phyloP scores from a whole-genome alignment of 192 early-diverging fungal species.

The Coemansia umbellata region DNA sequence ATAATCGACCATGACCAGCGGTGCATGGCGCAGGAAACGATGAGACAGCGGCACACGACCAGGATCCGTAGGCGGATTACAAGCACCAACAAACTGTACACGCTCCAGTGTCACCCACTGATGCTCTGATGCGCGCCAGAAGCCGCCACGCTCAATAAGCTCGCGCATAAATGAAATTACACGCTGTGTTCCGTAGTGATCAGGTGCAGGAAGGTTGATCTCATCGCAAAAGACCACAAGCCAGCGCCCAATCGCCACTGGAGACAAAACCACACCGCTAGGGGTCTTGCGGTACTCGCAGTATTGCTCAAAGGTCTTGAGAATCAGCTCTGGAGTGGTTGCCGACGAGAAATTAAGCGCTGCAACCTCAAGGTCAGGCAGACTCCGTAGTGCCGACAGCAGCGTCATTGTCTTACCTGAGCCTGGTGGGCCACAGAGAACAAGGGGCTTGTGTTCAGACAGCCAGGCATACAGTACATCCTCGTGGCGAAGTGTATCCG shows the following conservation, averaged over 20 bases:
- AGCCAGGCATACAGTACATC: conserved; percentile 93
- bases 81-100: conserved; percentile 99
- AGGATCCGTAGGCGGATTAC: conserved; percentile 99
- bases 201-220: conserved; percentile 94
- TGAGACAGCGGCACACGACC: conserved; percentile 94
- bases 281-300: conserved; percentile 98
- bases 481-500: conserved; percentile 98
- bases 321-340: conserved; percentile 90
- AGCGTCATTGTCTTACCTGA: conserved; percentile 99
- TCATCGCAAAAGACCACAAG: conserved; percentile 99
- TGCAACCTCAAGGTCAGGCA: conserved; percentile 94
- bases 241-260: conserved; percentile 82
- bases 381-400: conserved; percentile 88
- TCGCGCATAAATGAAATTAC: conserved; percentile 96
- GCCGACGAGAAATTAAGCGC: conserved; percentile 99
- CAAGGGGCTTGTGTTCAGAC: conserved; percentile 88
- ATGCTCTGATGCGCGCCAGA: conserved; percentile 90
- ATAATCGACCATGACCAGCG: conserved; percentile 97
- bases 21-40: conserved; percentile 95
- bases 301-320: conserved; percentile 96
- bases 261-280: conserved; percentile 81
- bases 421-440: conserved; percentile 98
- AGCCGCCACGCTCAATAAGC: conserved; percentile 92
- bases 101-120: conserved; percentile 94
- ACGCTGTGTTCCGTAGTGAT: conserved; percentile 97